phyloP scores from a whole-genome alignment of 257 asterid species.

The Anisodus tanguticus region DNA sequence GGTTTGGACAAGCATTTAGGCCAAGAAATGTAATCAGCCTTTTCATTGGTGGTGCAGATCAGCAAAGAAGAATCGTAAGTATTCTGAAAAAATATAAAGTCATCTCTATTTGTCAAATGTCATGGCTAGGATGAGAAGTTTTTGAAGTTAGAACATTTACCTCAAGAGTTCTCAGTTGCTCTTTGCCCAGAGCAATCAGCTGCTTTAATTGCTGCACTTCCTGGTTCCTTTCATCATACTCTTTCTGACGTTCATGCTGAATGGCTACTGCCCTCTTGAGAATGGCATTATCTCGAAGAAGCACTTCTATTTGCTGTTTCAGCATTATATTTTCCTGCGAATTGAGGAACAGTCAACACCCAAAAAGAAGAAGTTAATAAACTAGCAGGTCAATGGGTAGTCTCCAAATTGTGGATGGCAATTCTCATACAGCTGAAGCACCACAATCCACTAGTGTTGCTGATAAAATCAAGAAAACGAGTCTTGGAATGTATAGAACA shows the following conservation, averaged over 20 bases:
- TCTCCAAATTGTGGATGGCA: background rate
- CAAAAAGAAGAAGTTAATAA: background rate
- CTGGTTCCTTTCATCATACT: conserved; percentile 62
- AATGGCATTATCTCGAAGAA: conserved; percentile 60
- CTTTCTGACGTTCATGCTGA: conserved; percentile 86
- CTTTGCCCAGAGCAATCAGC: conserved; percentile 67
- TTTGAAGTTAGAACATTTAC: conserved; percentile 37
- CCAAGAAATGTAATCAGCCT: background rate
- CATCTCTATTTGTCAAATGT: background rate
- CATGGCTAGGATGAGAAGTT: background rate
- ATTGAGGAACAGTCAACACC: conserved; percentile 6
- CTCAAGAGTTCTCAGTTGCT: conserved; percentile 76
- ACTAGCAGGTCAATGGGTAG: background rate
- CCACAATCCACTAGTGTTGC: background rate
- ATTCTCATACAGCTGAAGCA: conserved; percentile 12
- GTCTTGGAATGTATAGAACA: background rate
- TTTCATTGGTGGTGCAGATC: conserved; percentile 12
- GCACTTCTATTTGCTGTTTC: conserved; percentile 67
- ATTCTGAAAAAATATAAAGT: background rate
- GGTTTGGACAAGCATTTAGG: background rate
- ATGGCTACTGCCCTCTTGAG: conserved; percentile 85
- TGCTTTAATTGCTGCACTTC: conserved; percentile 77
- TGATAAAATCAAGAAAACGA: background rate
- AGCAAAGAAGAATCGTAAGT: background rate
- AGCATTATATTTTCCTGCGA: conserved; percentile 66